A percentile compares a stretch with the other conserved stretches of the same genome.
Conservation (phyloP, 148 eudicot genomes). For the Rheum nobile region DNA sequence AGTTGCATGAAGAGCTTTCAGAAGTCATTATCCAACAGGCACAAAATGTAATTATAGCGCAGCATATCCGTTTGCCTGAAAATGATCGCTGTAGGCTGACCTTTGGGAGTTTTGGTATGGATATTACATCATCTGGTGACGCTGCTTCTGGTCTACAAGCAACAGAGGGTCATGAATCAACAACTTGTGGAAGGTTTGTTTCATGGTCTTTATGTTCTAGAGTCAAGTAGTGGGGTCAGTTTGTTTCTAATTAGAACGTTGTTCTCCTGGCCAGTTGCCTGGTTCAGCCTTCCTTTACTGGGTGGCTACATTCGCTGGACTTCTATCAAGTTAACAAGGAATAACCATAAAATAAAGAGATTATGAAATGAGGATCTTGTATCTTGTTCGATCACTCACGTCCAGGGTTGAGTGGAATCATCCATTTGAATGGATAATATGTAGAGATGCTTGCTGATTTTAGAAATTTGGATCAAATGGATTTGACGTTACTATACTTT, state of each 20-base stretch:
- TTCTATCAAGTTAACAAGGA: not conserved
- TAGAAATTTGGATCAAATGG: not conserved
- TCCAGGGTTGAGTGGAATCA: not conserved
- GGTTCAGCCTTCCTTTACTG: not conserved
- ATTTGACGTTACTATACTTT: not conserved
- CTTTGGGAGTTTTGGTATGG: conserved; percentile 71
- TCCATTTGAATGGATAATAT: not conserved
- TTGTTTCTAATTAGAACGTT: not conserved
- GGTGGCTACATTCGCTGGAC: not conserved
- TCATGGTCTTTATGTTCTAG: not conserved
- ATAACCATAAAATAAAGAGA: not conserved
- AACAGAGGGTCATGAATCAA: conserved; percentile 29
- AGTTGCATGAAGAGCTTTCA: conserved; percentile 41
- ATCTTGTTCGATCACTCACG: not conserved
- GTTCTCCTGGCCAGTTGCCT: not conserved
- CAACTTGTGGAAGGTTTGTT: conserved; percentile 49
- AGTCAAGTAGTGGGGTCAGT: too few relatives aligned
- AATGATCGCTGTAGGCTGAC: conserved; percentile 56
- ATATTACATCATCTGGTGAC: conserved; percentile 17
- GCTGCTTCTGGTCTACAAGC: conserved; percentile 23
- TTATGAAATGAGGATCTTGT: not conserved
- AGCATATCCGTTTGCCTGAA: conserved; percentile 80
- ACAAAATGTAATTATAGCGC: conserved; percentile 84
- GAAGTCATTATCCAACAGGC: conserved; percentile 30
- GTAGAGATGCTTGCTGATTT: not conserved